Evolutionary conservation across 2,329 filamentous ascomycete genomes (phyloP).

Genomic region (Claviceps sp.): DNA sequence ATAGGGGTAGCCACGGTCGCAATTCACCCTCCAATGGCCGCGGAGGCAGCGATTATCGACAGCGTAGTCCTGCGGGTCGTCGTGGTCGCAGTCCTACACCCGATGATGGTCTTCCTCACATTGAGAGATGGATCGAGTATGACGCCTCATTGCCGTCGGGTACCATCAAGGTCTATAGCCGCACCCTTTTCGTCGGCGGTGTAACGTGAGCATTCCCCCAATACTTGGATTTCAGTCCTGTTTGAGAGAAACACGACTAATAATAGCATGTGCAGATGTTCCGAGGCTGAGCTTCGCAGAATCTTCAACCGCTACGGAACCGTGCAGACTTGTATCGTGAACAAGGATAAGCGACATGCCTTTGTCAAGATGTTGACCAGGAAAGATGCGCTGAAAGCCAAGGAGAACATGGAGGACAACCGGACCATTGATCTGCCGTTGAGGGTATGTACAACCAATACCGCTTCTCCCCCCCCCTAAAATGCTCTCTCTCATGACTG

Average conservation of each 20-base stretch:
- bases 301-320: conserved; percentile 73
- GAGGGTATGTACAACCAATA: conserved; percentile 39
- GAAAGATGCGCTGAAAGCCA: conserved; percentile 68
- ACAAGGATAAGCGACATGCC: conserved; percentile 93
- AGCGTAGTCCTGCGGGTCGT: conserved; percentile 67
- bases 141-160: conserved; percentile 62
- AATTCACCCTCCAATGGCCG: conserved; percentile 36
- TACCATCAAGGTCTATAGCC: conserved; percentile 82
- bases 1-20: conserved; percentile 63
- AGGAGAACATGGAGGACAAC: conserved; percentile 73
- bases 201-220: conserved; percentile 55
- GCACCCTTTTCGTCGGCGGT: conserved; percentile 92
- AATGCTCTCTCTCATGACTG: neutral
- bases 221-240: too few relatives aligned
- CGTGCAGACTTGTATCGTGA: conserved; percentile 96
- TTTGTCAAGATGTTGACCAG: conserved; percentile 98
- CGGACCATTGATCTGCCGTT: conserved; percentile 60
- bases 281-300: conserved; percentile 66
- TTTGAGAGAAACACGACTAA: neutral
- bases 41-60: conserved; percentile 61
- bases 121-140: conserved; percentile 62
- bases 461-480: neutral
- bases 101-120: conserved; percentile 20
- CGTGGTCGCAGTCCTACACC: conserved; percentile 52
- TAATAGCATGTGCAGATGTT: conserved; percentile 34